Percentiles rank a stretch among this genome's conserved stretches.
Conservation (phyloP, 2,329 filamentous ascomycete genomes). For the Ophiocordyceps camponoti-rufipedis region DNA sequence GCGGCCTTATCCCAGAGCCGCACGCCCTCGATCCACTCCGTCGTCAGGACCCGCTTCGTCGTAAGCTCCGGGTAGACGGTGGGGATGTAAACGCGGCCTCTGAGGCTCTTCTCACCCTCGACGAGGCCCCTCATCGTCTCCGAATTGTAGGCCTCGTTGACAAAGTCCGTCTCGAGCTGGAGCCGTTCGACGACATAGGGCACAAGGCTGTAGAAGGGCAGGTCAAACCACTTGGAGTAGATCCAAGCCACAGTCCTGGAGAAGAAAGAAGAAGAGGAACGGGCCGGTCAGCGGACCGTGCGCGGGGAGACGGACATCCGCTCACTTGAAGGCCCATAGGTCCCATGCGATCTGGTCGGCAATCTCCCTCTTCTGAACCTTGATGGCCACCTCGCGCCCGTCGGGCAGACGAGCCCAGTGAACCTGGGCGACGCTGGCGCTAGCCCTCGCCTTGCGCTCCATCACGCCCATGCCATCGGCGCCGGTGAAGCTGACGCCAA, state of each 20-base stretch:
- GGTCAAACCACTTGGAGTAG: slow-evolving; percentile 76
- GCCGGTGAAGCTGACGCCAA: slow-evolving; percentile 67
- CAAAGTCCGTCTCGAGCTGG: slow-evolving; percentile 83
- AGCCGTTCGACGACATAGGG: slow-evolving; percentile 90
- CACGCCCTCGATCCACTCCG: slow-evolving; percentile 95
- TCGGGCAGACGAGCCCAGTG: slow-evolving; percentile 81
- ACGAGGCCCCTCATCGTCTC: slow-evolving; percentile 69
- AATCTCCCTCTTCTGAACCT: slow-evolving; percentile 94
- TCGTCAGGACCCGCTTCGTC: slow-evolving; percentile 71
- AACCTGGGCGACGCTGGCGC: slow-evolving; percentile 88
- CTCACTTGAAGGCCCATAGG: slow-evolving; percentile 80
- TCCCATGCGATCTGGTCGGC: slow-evolving; percentile 83
- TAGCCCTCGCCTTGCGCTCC: slow-evolving; percentile 45
- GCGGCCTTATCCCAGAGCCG: slow-evolving; percentile 81
- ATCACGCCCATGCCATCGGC: slow-evolving; percentile 48
- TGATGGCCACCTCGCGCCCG: slow-evolving; percentile 83
- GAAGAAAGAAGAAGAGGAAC: background rate
- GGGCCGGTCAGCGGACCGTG: background rate
- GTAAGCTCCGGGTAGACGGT: slow-evolving; percentile 68
- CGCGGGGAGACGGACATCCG: slow-evolving; percentile 1
- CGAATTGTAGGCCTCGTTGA: slow-evolving; percentile 78
- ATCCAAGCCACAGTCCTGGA: slow-evolving; percentile 56
- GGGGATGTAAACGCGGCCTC: slow-evolving; percentile 74
- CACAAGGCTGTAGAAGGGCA: slow-evolving; percentile 81
- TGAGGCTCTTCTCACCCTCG: slow-evolving; percentile 54